Percentiles rank a stretch among this genome's conserved stretches.
Conservation (phyloP, 768 basidiomycete species). For the Auricularia sp. region DNA sequence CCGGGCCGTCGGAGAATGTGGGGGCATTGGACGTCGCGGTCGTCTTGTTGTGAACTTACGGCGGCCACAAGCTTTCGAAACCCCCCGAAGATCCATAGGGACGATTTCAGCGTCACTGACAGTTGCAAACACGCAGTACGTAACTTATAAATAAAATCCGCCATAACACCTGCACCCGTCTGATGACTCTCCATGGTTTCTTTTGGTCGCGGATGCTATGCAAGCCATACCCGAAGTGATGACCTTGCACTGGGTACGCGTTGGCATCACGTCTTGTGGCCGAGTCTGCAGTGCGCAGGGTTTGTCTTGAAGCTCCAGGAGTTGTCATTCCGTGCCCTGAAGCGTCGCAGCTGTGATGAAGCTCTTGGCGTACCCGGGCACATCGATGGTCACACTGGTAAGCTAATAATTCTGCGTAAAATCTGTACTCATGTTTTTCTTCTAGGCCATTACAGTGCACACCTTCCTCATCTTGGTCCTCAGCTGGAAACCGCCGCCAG, state of each 20-base stretch:
- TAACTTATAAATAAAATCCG: too few species aligned
- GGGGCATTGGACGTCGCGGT: too few species aligned
- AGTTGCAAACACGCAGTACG: too few species aligned
- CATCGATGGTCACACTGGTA: not conserved
- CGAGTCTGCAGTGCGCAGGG: not conserved
- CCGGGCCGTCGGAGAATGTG: too few species aligned
- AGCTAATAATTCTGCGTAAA: not conserved
- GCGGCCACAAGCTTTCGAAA: too few species aligned
- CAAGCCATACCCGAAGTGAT: not conserved
- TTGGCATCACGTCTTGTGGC: not conserved
- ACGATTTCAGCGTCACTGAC: too few species aligned
- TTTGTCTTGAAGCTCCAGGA: not conserved
- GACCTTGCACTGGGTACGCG: not conserved
- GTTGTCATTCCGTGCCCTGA: not conserved
- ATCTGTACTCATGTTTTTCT: too few species aligned
- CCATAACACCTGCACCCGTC: too few species aligned
- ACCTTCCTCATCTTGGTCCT: slow-evolving; percentile 9
- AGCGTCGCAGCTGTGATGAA: not conserved
- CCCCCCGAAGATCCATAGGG: too few species aligned
- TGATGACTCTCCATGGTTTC: not conserved
- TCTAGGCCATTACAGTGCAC: slow-evolving; percentile 6
- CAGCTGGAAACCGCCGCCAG: slow-evolving; percentile 3
- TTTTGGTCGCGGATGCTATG: not conserved
- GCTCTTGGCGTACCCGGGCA: not conserved
- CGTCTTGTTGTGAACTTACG: too few species aligned